Base-by-base conservation (phyloP, 2,329 filamentous ascomycete species). In the Tolypocladium paradoxum region DNA sequence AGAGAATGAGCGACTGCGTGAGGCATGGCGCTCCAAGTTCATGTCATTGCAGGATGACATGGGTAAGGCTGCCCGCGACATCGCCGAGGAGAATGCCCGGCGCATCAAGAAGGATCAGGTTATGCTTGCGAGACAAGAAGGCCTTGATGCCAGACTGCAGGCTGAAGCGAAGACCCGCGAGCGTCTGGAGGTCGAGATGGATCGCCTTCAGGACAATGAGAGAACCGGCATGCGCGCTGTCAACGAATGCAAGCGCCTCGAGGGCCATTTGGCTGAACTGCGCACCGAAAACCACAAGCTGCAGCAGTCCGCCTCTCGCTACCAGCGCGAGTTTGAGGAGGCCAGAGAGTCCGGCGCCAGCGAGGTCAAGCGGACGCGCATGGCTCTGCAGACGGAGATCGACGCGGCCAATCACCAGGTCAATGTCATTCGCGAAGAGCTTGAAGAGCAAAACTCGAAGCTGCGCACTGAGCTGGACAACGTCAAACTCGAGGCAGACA, bases 1-100 rank as follows among this genome's bases (percentile, higher is more conserved):
- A 63, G 91, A 96, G 71, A 92, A 90, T 63, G 84, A 91, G 64
- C 83, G 86, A 57, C 81, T 95, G 55, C 85, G 90, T 54, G 89
- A 96, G 65, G 83, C 79, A 56, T 91, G 95, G 81, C 85, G 90
- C 59, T 76, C 77, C 66, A 95, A 93, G 69, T 87, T 96, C 63
- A 82, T 92, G 61, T 83, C 83, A 55, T 75, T 99, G 38, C 91
- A 97, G 69, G 82, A 90, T 57, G 90, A 96, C 61, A 92, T 97
- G 85, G 81, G 84, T 34, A 76, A 76, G 53, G 88, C 90, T 49
- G 85, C 88, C 51, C 82, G 83, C 48, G 86, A 95, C 56, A 83
- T 96, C 56, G 84, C 87, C 24, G 83, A 88, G 61, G 91, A 97
- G 65, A 92, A 91, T 65, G 83, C 86, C 33, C 78, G 81, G 36